Conservation (phyloP, 805 yeast species). For the Schwanniomyces vanrijiae region DNA sequence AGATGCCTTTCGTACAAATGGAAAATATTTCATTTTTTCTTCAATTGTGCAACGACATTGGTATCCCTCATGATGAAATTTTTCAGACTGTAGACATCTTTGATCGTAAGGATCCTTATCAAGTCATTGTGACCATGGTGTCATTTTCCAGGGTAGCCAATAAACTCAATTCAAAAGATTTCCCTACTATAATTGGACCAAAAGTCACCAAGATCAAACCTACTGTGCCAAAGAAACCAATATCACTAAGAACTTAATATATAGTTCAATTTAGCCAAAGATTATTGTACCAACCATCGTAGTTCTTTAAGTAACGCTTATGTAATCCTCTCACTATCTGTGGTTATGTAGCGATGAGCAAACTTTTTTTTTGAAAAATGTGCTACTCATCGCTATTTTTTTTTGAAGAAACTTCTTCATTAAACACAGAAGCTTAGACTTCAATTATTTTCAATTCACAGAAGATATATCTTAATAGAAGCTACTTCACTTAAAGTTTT, state of each 20-base stretch:
- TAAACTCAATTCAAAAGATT: slow-evolving; percentile 26
- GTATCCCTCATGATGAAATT: slow-evolving; percentile 78
- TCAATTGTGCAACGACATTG: slow-evolving; percentile 57
- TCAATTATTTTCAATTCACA: not conserved
- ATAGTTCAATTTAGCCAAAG: not conserved
- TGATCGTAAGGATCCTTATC: slow-evolving; percentile 74
- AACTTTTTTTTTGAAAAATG: slow-evolving; percentile 1
- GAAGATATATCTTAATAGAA: not conserved
- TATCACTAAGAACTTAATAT: slow-evolving; percentile 16
- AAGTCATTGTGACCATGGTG: slow-evolving; percentile 70
- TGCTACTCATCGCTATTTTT: not conserved
- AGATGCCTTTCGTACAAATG: slow-evolving; percentile 78
- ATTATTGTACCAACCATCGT: not conserved
- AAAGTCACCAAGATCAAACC: slow-evolving; percentile 45
- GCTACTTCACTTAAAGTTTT: not conserved
- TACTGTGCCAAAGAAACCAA: slow-evolving; percentile 59
- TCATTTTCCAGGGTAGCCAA: slow-evolving; percentile 72
- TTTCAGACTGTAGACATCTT: slow-evolving; percentile 77
- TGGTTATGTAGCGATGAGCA: slow-evolving; percentile 2
- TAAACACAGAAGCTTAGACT: not conserved
- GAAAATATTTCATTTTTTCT: slow-evolving; percentile 79
- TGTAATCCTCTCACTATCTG: not conserved
- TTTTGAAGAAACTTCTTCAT: not conserved
- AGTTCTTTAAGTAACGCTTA: not conserved
- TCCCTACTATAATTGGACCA: slow-evolving; percentile 39